Conservation (phyloP, 345 rosid genomes). For the Rhizophora mangle region DNA sequence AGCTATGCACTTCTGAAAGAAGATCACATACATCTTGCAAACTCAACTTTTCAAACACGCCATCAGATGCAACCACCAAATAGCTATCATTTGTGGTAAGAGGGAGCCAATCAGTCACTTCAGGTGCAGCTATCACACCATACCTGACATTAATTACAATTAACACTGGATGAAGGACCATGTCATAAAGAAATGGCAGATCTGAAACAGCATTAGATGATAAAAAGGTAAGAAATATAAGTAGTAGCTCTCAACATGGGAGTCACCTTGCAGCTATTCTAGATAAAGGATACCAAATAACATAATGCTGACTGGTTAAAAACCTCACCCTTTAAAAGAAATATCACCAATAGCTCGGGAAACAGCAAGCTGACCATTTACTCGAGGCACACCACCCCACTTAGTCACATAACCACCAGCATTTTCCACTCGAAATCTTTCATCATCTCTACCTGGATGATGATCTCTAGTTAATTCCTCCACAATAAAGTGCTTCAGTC, state of each 20-base stretch:
- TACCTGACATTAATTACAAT: conserved; percentile 40
- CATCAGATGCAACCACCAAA: conserved; percentile 94
- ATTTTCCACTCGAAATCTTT: conserved; percentile 77
- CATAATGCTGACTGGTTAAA: background rate
- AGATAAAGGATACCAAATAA: conserved; percentile 8
- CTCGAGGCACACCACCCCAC: conserved; percentile 76
- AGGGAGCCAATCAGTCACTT: conserved; percentile 80
- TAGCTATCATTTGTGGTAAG: conserved; percentile 68
- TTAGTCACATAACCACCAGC: conserved; percentile 86
- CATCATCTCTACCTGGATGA: conserved; percentile 90
- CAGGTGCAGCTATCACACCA: conserved; percentile 88
- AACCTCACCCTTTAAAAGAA: conserved; percentile 50
- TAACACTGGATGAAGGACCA: background rate
- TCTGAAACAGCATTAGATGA: background rate
- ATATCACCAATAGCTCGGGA: conserved; percentile 92
- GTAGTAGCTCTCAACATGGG: conserved; percentile 1
- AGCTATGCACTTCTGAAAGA: conserved; percentile 53
- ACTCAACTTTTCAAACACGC: conserved; percentile 75
- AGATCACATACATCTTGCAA: conserved; percentile 79
- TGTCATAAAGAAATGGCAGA: background rate
- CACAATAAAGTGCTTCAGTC: conserved; percentile 48
- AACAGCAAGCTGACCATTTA: conserved; percentile 83
- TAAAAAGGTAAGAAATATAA: conserved; percentile 6
- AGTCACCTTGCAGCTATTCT: background rate
- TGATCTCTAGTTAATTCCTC: conserved; percentile 84